These are phyloP conservation scores for Plantago major DNA, from an alignment of 257 asterid genomes.

Conservation along the genomic window DNA sequence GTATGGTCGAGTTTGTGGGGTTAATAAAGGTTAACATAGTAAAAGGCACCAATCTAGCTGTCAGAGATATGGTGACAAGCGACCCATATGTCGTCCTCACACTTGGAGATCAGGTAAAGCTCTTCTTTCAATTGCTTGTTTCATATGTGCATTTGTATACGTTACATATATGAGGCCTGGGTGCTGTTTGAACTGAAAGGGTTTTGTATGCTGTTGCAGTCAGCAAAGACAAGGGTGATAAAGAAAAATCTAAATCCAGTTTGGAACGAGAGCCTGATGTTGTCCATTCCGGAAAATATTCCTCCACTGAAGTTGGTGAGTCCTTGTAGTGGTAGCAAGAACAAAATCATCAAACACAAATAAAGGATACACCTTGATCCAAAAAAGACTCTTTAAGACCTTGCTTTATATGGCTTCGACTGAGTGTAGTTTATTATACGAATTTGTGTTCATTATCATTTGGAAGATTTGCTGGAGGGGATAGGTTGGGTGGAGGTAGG, in stretches of 20 bases:
- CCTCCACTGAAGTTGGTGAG: conserved; percentile 63
- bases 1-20: conserved; percentile 95
- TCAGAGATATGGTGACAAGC: conserved; percentile 81
- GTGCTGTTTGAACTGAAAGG: background rate
- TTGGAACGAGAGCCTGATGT: conserved; percentile 72
- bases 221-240: conserved; percentile 76
- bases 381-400: too few species aligned
- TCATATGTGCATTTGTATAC: conserved; percentile 1
- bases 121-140: conserved; percentile 8
- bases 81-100: conserved; percentile 89
- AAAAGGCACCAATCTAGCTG: conserved; percentile 80
- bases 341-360: too few species aligned
- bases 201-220: conserved; percentile 36
- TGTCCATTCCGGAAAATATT: conserved; percentile 58
- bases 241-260: conserved; percentile 69
- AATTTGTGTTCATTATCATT: too few species aligned
- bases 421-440: too few species aligned
- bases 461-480: too few species aligned
- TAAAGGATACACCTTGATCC: too few species aligned
- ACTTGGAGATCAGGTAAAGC: conserved; percentile 72
- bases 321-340: background rate
- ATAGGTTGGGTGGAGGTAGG: too few species aligned
- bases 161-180: background rate
- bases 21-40: conserved; percentile 75
- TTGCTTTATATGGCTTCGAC: too few species aligned